phyloP scores from a whole-genome alignment of 2,329 filamentous ascomycete genomes.

The Alternaria tenuissima region DNA sequence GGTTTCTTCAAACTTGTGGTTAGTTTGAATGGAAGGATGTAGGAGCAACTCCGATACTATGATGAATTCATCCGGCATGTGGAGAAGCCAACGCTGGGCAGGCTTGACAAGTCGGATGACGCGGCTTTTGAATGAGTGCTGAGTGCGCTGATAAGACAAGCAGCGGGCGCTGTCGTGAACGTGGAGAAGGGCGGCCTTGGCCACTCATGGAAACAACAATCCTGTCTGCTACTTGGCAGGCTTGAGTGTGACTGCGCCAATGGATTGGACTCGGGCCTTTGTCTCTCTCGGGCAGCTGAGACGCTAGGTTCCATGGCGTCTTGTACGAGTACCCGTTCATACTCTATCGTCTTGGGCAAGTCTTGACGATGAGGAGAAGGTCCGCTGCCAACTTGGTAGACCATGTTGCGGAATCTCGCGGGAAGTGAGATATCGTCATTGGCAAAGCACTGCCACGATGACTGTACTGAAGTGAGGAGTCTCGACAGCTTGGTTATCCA shows the following conservation, averaged over 20 bases:
- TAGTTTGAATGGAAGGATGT: background rate
- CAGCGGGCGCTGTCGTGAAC: constrained; percentile 28
- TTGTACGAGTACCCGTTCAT: constrained; percentile 25
- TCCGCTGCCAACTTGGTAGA: constrained; percentile 8
- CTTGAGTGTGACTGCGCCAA: constrained; percentile 45
- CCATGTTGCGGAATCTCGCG: background rate
- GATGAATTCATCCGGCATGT: constrained; percentile 10
- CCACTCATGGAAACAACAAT: constrained; percentile 40
- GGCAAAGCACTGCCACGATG: constrained; percentile 6
- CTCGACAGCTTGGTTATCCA: background rate
- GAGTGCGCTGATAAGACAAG: constrained; percentile 30
- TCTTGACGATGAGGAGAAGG: constrained; percentile 22
- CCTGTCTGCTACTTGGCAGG: constrained; percentile 45
- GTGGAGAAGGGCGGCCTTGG: constrained; percentile 34
- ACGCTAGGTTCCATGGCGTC: constrained; percentile 28
- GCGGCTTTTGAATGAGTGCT: constrained; percentile 37
- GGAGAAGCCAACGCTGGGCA: constrained; percentile 22
- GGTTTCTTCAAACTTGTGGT: background rate
- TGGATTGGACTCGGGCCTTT: constrained; percentile 40
- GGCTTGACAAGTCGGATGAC: constrained; percentile 38
- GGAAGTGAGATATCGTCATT: background rate
- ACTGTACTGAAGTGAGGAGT: background rate
- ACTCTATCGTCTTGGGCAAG: constrained; percentile 29
- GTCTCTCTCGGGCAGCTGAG: constrained; percentile 44
- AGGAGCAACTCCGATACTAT: background rate